Percentiles rank a stretch among this genome's conserved stretches.
Evolutionary conservation across 225 moss, liverwort and hornwort species (phyloP).

Genomic region (Climacium dendroides): DNA sequence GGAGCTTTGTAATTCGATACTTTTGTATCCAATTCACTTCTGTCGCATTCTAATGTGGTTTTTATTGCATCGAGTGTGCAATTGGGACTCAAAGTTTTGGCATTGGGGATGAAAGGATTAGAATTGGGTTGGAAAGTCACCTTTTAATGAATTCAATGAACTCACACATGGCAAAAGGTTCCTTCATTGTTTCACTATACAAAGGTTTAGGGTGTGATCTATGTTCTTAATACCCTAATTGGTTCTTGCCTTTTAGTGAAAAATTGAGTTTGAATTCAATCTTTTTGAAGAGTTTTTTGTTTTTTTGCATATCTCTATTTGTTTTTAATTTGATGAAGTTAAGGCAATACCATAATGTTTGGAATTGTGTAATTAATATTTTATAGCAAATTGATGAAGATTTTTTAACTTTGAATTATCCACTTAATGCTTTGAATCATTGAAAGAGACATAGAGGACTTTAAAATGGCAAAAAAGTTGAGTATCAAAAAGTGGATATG

Average conservation of each 20-base stretch:
- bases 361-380: not conserved
- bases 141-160: not conserved
- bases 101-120: not conserved
- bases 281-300: not conserved
- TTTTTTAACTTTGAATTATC: not conserved
- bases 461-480: not conserved
- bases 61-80: not conserved
- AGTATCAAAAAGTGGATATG: not conserved
- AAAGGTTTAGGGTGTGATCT: not conserved
- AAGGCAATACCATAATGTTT: not conserved
- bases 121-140: not conserved
- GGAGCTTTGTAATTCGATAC: no score
- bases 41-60: not conserved
- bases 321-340: not conserved
- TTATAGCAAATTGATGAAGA: not conserved
- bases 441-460: not conserved
- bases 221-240: not conserved
- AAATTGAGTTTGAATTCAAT: not conserved
- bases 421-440: not conserved
- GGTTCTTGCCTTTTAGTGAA: not conserved
- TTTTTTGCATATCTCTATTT: not conserved
- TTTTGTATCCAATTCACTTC: not conserved
- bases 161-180: not conserved
- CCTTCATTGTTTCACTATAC: not conserved
- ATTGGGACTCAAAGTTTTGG: not conserved